Base-by-base conservation (phyloP, 371 early-diverging fungal species). In the Mortierella sp. region DNA sequence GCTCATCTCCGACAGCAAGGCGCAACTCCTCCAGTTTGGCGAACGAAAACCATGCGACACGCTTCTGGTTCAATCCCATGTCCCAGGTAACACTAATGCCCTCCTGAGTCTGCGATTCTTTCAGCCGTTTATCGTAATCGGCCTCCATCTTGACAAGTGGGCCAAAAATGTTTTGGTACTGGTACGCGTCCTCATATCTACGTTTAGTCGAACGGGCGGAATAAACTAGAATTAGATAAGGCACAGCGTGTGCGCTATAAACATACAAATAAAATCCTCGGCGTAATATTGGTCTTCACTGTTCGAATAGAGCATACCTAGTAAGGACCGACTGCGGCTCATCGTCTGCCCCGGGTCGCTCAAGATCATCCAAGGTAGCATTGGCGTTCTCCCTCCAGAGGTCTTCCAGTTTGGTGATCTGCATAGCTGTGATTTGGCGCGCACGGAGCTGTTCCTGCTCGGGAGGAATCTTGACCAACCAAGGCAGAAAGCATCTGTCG, bases 141-240 rank as follows among this genome's bases (percentile, higher is more conserved):
- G 98, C 99, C 88, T 99, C 99, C 93, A 98, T 92, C 80, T 97
- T 96, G 44, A 99, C 98, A 34, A 99, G 89, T 7, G 99, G 98
- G 4, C 96, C 98, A 89, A 98, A 96, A 44, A 98, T 97, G 82
- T 96, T 97, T 84, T 97, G 98, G 88, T 99, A 99, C 88, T 98
- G 97, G 88, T 97, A 97, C 8, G 99, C 99, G 90, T 99, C 99
- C 70, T 97, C 97, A 81, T 98, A 99, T 89, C 95, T 94, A 89
- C 38, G 10, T 24, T 24, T 24, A 8, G 38, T 68, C 21, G 6
- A 16, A 2, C 34, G 38, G 2, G 44, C 3, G 19, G 19, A 31
- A 19, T 16, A 63, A 16, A 14, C 21, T 21, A 63, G 19, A 6
- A 21, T 34, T 63, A 19, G 31, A 19, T 19, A 19, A 14, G 58